Evolutionary conservation across 371 early-diverging fungal species (phyloP).

Genomic region (Entomophthora muscae): DNA sequence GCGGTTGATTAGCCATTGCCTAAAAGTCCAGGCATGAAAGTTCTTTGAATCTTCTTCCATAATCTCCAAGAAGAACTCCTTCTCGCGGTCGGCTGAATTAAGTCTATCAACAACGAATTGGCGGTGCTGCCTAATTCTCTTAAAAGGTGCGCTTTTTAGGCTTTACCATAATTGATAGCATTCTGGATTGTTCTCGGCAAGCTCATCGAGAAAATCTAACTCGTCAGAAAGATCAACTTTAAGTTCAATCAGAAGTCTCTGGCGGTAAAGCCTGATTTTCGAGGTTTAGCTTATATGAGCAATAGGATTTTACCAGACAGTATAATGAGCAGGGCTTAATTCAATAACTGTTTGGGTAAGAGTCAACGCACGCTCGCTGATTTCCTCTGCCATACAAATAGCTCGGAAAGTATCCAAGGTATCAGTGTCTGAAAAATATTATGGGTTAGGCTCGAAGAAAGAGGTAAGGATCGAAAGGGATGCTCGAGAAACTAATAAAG

Average conservation of each 20-base stretch:
- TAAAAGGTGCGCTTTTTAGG: too few species aligned
- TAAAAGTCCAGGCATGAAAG: slow-evolving; percentile 92
- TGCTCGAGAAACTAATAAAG: too few species aligned
- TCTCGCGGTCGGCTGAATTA: slow-evolving; percentile 30
- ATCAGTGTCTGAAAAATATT: slow-evolving; percentile 13
- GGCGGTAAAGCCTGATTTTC: slow-evolving; percentile 62
- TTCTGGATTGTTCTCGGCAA: slow-evolving; percentile 58
- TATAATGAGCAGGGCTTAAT: slow-evolving; percentile 84
- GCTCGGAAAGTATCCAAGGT: slow-evolving; percentile 89
- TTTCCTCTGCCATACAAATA: slow-evolving; percentile 44
- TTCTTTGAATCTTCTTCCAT: slow-evolving; percentile 84
- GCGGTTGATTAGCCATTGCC: slow-evolving; percentile 74
- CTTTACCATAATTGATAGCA: slow-evolving; percentile 90
- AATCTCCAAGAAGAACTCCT: slow-evolving; percentile 45
- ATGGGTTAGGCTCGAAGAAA: not conserved
- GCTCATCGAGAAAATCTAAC: slow-evolving; percentile 46
- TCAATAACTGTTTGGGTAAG: slow-evolving; percentile 63
- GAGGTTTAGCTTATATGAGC: not conserved
- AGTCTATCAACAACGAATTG: slow-evolving; percentile 55
- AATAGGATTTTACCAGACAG: slow-evolving; percentile 71
- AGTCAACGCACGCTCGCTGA: slow-evolving; percentile 54
- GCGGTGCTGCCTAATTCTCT: slow-evolving; percentile 59
- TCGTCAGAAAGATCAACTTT: slow-evolving; percentile 48
- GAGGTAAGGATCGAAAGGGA: not conserved
- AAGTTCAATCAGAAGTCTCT: slow-evolving; percentile 40